Base-by-base conservation (phyloP, 345 rosid genomes). In the Brassica rapa region DNA sequence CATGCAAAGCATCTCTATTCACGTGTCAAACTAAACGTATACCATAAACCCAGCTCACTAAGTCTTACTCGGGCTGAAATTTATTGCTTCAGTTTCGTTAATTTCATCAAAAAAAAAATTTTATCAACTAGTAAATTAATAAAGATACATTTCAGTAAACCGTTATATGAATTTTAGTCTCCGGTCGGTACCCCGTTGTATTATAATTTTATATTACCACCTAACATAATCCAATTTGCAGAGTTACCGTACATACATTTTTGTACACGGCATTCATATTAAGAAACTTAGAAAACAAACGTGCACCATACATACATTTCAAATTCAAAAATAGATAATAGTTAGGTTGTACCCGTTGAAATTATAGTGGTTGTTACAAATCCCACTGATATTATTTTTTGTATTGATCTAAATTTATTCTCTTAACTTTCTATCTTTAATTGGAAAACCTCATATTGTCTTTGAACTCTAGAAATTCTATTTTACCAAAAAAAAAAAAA, bases 1-100 rank as follows among this genome's bases (percentile, higher is more conserved):
- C 82, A 80, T 80, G 79, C 79, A 68, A 62, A 74, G 82, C 62
- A 68, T 74, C 29, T 67, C 51, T 71, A 39, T 53, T 49, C 79
- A 80, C 82, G 82, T 80, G 82, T 80, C 75, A 4, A 68, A 79
- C 43, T 65, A 73, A 49, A 25, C 59, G 78, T 67, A 49, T 32
- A 67, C 74, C 57, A 46, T 72, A 49, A n/a, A 67, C 66, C 23
- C 63, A 70, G 32, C 23, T 59, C 61, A 30, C n/a, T 15, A 33
- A 41, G 46, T 23, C 8, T 30, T 41, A 21, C 19, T 29, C 19
- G 19, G 39, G 24, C 14, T 27, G 16, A 32, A 46, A 41, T 23
- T 24, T 16, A 2, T 27, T 53, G 6, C 21, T 14, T 65, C 15
- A 64, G 15, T 49, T 49, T 49, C 55, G 5, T 14, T 49, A 46